Base-by-base conservation (phyloP, 1,284 basidiomycete species). In the Ceratobasidium sp. region DNA sequence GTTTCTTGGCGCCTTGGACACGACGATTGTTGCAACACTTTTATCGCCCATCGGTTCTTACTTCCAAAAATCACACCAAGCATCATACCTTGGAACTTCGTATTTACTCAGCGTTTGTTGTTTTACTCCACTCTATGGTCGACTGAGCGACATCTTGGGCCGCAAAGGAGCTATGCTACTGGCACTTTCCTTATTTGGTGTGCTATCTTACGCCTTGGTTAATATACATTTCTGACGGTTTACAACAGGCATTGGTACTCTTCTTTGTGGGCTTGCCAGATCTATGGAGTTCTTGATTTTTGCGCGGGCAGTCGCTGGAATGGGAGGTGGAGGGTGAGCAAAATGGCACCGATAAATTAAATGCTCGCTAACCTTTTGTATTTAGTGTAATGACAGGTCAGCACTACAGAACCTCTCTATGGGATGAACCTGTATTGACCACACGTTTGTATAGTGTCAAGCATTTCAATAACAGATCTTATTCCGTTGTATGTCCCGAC, bases 31-130 rank as follows among this genome's bases (percentile, higher is more conserved):
- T 5, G 94, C 94, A 44, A 95, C 94, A 0, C 88, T 95, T 66
- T 86, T 94, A 78, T 89, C 92, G 28, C 92, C 94, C 71, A 94
- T 95, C 82, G 94, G 94, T 69, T 94, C 92, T 83, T 89, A 93
- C 83, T 94, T 94, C 85, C 88, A 91, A 85, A 89, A 94, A 86
- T 89, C 93, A 81, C 89, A 93, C 86, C 91, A 94, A 81, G 90
- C 94, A 2, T 94, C 94, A 2, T 97, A 97, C 86, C 92, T 97
- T 77, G 95, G 95, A 39, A 95, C 95, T 13, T 91, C 95, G 3
- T 96, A 96, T 86, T 88, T 97, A 80, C 87, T 97, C 64, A 95
- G 94, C 56, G 92, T 97, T 66, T 97, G 94, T 84, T 96, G 94
- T 86, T 96, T 97, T 83, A 96, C 78, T 44, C 76, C 81, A 69